Evolutionary conservation across 257 asterid species (phyloP).

Genomic region (Gentiana dahurica): DNA sequence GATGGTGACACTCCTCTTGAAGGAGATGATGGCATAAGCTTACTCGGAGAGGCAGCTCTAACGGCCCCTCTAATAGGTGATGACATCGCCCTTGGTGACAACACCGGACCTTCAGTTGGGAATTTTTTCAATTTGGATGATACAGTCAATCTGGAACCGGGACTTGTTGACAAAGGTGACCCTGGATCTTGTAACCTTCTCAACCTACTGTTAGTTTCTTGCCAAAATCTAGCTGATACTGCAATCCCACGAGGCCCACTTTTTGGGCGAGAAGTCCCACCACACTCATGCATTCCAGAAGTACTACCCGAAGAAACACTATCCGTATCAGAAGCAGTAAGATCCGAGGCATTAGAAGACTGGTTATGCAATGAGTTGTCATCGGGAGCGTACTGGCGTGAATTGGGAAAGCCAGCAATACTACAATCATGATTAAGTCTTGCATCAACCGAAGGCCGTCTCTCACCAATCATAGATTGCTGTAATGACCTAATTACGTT

Average conservation of each 20-base stretch:
- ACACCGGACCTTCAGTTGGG: slow-evolving; percentile 38
- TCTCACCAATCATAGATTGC: slow-evolving; percentile 60
- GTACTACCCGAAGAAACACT: slow-evolving; percentile 98
- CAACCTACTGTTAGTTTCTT: slow-evolving; percentile 77
- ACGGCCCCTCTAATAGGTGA: slow-evolving; percentile 62
- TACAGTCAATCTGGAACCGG: slow-evolving; percentile 43
- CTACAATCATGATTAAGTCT: slow-evolving; percentile 58
- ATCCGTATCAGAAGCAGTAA: slow-evolving; percentile 79
- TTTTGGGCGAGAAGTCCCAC: slow-evolving; percentile 24
- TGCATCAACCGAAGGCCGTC: slow-evolving; percentile 57
- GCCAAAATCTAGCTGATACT: slow-evolving; percentile 88
- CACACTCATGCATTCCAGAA: slow-evolving; percentile 59
- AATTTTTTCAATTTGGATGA: slow-evolving; percentile 58
- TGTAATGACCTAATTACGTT: slow-evolving; percentile 37
- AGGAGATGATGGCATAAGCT: slow-evolving; percentile 55
- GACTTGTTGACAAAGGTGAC: slow-evolving; percentile 55
- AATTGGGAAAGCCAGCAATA: slow-evolving; percentile 40
- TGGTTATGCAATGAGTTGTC: slow-evolving; percentile 41
- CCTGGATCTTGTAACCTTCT: slow-evolving; percentile 93
- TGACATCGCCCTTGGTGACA: slow-evolving; percentile 61
- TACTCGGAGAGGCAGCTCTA: slow-evolving; percentile 76
- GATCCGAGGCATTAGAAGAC: slow-evolving; percentile 42
- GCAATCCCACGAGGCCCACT: slow-evolving; percentile 58
- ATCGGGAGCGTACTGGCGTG: slow-evolving; percentile 21
- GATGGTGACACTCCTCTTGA: slow-evolving; percentile 57